phyloP scores from a whole-genome alignment of 2,329 filamentous ascomycete genomes.

The Cytospora mali region DNA sequence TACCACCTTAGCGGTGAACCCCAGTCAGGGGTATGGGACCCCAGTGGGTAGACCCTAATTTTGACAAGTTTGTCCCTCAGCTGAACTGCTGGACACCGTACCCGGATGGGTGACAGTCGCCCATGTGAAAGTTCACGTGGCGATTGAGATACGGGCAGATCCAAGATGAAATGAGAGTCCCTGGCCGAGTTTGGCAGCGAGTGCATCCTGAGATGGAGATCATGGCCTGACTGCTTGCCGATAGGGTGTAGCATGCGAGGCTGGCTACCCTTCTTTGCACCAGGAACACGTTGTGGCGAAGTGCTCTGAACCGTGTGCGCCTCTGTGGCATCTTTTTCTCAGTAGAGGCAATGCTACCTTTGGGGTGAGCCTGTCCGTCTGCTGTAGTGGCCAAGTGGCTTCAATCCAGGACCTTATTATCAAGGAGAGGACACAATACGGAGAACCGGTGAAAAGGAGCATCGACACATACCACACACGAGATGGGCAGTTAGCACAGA shows the following conservation, averaged over 20 bases:
- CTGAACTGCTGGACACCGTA: conserved; percentile 2
- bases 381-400: conserved; percentile 16
- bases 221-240: not conserved
- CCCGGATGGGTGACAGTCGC: conserved; percentile 27
- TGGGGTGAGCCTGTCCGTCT: conserved; percentile 27
- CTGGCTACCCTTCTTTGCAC: not conserved
- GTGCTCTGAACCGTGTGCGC: not conserved
- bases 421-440: not conserved
- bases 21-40: conserved; percentile 20
- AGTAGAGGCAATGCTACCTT: conserved; percentile 1
- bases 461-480: not conserved
- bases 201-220: not conserved
- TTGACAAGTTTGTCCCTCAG: conserved; percentile 12
- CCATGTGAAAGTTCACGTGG: conserved; percentile 3
- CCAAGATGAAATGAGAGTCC: not conserved
- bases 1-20: conserved; percentile 18
- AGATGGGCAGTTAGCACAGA: not conserved
- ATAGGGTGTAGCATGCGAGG: not conserved
- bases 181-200: too few relatives aligned
- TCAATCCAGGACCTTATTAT: not conserved
- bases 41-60: conserved; percentile 21
- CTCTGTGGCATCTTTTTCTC: conserved; percentile 2
- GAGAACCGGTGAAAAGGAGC: not conserved
- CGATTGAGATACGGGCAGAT: not conserved
- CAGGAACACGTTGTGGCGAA: not conserved